A percentile compares a stretch with the other conserved stretches of the same genome.
These are phyloP conservation scores for Malus domestica DNA, from an alignment of 306 rosid species.

Conservation along the genomic window ASM211411v1 NC_041799.1:32356001-32356500, in stretches of 20 bases:
- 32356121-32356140: constrained; percentile 61
- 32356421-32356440: constrained; percentile 92
- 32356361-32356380: constrained; percentile 31
- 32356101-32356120: constrained; percentile 80
- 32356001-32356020: constrained; percentile 95
- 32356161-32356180: constrained; percentile 66
- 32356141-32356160: constrained; percentile 89
- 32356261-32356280: constrained; percentile 73
- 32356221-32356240: constrained; percentile 81
- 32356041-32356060: constrained; percentile 92
- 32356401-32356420: constrained; percentile 73
- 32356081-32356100: constrained; percentile 68
- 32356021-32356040: constrained; percentile 98
- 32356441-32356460: constrained; percentile 92
- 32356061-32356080: constrained; percentile 91
- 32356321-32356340: constrained; percentile 2
- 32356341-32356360: background rate
- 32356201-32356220: constrained; percentile 81
- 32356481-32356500: constrained; percentile 87
- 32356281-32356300: constrained; percentile 49
- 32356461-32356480: constrained; percentile 89
- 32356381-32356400: constrained; percentile 82
- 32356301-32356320: constrained; percentile 12
- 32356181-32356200: constrained; percentile 87
- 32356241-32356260: constrained; percentile 92